phyloP scores from a whole-genome alignment of 148 eudicot genomes.

The Agrostemma githago region DNA sequence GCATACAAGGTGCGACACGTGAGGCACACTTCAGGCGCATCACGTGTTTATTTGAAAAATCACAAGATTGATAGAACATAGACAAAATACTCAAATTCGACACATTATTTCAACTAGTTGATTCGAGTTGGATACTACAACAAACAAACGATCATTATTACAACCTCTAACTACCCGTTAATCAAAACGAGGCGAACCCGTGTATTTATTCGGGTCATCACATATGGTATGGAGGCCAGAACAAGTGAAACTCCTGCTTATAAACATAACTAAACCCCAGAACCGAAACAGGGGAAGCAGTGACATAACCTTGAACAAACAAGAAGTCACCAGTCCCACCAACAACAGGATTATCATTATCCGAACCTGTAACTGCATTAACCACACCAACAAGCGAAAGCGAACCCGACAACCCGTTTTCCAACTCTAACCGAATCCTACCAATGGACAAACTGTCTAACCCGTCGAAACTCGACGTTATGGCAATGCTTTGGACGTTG shows the following conservation, averaged over 20 bases:
- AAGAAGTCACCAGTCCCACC: conserved; percentile 48
- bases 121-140: too few relatives aligned
- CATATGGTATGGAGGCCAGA: conserved; percentile 57
- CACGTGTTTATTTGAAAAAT: too few relatives aligned
- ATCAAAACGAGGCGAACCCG: too few relatives aligned
- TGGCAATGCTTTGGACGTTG: conserved; percentile 29
- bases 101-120: too few relatives aligned
- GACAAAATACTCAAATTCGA: too few relatives aligned
- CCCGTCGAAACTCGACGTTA: conserved; percentile 37
- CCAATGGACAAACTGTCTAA: conserved; percentile 30
- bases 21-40: too few relatives aligned
- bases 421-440: conserved; percentile 29
- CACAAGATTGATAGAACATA: too few relatives aligned
- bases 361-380: conserved; percentile 28
- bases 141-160: too few relatives aligned
- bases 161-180: too few relatives aligned
- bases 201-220: background rate
- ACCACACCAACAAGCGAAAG: conserved; percentile 40
- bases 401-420: conserved; percentile 35
- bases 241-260: conserved; percentile 43
- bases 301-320: conserved; percentile 50
- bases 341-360: conserved; percentile 39
- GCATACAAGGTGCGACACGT: too few relatives aligned
- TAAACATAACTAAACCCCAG: conserved; percentile 27
- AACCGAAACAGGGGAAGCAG: conserved; percentile 30